Base-by-base conservation (phyloP, 1,284 basidiomycete genomes). In the Ustilago sp. region DNA sequence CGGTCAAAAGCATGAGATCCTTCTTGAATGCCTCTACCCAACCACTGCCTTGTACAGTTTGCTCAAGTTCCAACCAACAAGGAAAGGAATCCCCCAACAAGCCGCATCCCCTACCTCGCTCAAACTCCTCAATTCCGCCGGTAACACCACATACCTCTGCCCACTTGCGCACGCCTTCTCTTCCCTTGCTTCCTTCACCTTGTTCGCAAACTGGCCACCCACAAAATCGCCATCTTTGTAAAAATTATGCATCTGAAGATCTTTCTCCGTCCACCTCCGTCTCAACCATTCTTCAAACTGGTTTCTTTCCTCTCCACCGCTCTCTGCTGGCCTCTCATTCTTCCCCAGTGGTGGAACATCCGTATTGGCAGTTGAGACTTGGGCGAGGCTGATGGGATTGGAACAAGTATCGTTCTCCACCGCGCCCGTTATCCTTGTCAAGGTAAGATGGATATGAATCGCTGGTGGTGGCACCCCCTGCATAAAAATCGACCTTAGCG, bases 251-350 rank as follows among this genome's bases (percentile, higher is more conserved):
- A 98, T 91, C 57, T 90, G 88, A 45, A 86, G 87, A 84, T 98
- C 95, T 87, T 99, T 98, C 75, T 92, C 90, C 35, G 88, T 86
- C 95, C 96, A 99, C 57, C 93, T 85, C 36, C 88, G 87, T 57
- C 92, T 88, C 59, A 98, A 87, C 96, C 96, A 99, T 9, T 87
- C 70, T 73, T 96, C 94, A 81, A 99, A 98, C 19, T 76, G 87
- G 5, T 87, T 88, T 77, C 90, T 91, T 80, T 97, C 94, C 32
- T 87, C 85, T 57, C 90, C 89, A 2, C 90, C 90, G 31, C 93
- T 90, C 60, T 77, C 59, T 28, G 63, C 66, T 28, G 74, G 57
- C n/a, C 60, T 55, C 28, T 56, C 50, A 43, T 77, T 63, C 0
- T 43, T 38, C 12, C 74, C 74, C 28, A 79, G 52, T 6, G 79